Conservation (phyloP, 164 flowering plant species). For the Warburgia ugandensis region DNA sequence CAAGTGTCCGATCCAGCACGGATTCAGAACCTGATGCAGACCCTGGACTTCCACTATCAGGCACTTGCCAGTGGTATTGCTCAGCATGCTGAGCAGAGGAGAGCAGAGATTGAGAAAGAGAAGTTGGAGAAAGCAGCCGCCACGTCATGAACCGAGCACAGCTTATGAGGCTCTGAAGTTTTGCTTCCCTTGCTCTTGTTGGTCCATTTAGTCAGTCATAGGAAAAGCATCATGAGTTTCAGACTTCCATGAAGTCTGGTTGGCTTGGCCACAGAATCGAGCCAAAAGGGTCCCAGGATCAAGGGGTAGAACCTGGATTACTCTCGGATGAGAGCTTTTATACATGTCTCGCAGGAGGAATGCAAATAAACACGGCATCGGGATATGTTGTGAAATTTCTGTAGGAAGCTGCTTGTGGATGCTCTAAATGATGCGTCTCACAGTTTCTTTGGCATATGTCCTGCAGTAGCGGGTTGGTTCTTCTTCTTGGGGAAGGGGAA, state of each 20-base stretch:
- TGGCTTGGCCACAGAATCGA: conserved; percentile 6
- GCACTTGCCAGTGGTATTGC: conserved; percentile 89
- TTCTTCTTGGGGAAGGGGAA: too few relatives aligned
- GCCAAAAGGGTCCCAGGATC: too few relatives aligned
- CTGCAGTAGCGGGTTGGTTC: too few relatives aligned
- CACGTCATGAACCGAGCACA: conserved; percentile 25
- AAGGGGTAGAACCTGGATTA: too few relatives aligned
- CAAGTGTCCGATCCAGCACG: conserved; percentile 73
- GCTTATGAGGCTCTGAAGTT: conserved; percentile 2
- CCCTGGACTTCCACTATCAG: conserved; percentile 79
- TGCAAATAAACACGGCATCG: too few relatives aligned
- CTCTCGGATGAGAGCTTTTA: too few relatives aligned
- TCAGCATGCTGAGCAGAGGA: conserved; percentile 89
- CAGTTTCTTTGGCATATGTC: too few relatives aligned
- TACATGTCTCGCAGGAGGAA: too few relatives aligned
- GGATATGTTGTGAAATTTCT: too few relatives aligned
- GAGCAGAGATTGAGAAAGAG: conserved; percentile 85
- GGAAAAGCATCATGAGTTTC: conserved; percentile 7
- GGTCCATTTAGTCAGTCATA: conserved; percentile 13
- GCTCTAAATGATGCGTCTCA: too few relatives aligned
- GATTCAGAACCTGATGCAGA: conserved; percentile 74
- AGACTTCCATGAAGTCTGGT: conserved; percentile 10
- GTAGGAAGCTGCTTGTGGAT: too few relatives aligned
- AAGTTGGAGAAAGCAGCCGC: conserved; percentile 62
- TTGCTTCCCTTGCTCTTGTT: conserved; percentile 14